phyloP scores from a whole-genome alignment of 495 filamentous ascomycete species.

The Entonaema liquescens region DNA sequence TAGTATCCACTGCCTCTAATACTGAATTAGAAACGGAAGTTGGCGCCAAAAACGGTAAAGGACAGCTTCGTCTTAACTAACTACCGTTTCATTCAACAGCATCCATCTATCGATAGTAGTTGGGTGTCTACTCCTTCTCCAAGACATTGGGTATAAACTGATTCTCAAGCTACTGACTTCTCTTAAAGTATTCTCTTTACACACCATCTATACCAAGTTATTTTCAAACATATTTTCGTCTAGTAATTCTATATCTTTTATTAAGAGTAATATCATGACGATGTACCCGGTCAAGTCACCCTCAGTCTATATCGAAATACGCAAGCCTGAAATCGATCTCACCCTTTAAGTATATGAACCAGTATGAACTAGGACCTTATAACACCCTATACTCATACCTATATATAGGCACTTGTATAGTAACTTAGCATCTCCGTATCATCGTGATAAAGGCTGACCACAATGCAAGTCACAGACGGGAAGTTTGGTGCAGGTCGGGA shows the following conservation, averaged over 20 bases:
- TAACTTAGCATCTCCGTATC: conserved; percentile 13
- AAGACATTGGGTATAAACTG: conserved; percentile 2
- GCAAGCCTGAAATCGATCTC: conserved; percentile 6
- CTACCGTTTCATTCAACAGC: not conserved
- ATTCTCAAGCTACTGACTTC: not conserved
- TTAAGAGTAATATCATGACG: not conserved
- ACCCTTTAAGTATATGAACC: conserved; percentile 9
- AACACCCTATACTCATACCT: conserved; percentile 1
- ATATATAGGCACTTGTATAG: conserved; percentile 8
- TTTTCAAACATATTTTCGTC: not conserved
- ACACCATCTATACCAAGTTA: not conserved
- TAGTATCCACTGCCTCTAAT: too few relatives aligned
- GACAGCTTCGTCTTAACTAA: not conserved
- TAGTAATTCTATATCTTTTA: conserved; percentile 3
- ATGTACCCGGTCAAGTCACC: not conserved
- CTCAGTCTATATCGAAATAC: not conserved
- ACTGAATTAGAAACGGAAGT: not conserved
- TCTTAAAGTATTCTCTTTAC: not conserved
- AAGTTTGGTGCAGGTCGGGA: conserved; percentile 20
- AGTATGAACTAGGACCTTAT: conserved; percentile 19
- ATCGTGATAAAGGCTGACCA: conserved; percentile 13
- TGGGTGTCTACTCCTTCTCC: not conserved
- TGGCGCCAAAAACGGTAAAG: not conserved
- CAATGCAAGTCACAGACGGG: conserved; percentile 33
- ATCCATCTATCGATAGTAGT: not conserved